Base-by-base conservation (phyloP, 108 stramenopile species). In the Stephanodiscus minutulus region DNA sequence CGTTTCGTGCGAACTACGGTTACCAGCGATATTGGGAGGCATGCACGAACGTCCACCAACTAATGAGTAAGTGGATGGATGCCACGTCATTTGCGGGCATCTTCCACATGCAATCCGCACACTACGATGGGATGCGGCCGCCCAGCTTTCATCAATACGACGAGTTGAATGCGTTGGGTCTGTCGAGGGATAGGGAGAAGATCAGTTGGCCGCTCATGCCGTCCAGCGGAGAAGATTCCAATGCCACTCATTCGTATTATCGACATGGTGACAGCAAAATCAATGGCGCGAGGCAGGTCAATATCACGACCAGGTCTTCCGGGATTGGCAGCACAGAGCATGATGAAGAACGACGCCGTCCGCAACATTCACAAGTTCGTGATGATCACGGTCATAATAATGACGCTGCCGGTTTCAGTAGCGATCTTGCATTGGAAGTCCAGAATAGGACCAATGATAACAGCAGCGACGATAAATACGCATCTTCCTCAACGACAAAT, bases 11-110 rank as follows among this genome's bases (percentile, higher is more conserved):
- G 37, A 86, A 84, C 63, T 82, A 86, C 43, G 83, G 83, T 11
- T 93, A 90, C 63, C 69, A 79, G 64, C 70, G 89, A 0, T 93
- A 90, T 39, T 89, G 88, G 89, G 89, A 93, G 66, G 91, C 86
- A 0, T 79, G 72, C 20, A 36, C 68, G 13, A 61, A 64, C 7
- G 75, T 83, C 21, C 72, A 86, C 66, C 71, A 75, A 2, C 74
- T 88, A 72, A 87, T 88, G 88, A 59, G 59, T 59, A 93, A 93
- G 73, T 93, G 86, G 81, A 74, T 88, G 80, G 91, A 93, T 67
- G 83, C 86, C 25, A 66, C 82, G 20, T 64, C 73, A 5, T 83
- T 84, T 48, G 61, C 84, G 41, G 80, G 49, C 8, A 56, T 66
- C 28, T 93, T 86, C 76, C 89, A 90, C 76, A 54, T 87, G 77